Evolutionary conservation across 306 rosid genomes (phyloP).

Genomic region (Abrus precatorius): DNA sequence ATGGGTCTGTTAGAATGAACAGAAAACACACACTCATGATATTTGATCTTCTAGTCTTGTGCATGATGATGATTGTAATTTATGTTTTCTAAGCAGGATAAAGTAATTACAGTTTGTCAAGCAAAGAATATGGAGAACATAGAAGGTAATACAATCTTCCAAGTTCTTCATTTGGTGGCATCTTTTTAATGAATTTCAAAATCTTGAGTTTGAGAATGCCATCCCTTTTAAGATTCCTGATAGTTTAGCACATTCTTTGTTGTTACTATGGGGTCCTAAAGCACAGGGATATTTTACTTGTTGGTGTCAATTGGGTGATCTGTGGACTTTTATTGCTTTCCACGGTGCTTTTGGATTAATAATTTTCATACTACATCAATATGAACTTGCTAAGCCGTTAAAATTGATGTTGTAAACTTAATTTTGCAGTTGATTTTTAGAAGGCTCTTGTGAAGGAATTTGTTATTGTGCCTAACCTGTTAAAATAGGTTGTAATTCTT

Average conservation of each 20-base stretch:
- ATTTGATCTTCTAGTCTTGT: conserved; percentile 38
- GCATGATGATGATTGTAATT: conserved; percentile 44
- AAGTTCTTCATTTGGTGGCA: conserved; percentile 8
- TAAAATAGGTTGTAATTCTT: conserved; percentile 1
- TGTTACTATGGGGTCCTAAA: background rate
- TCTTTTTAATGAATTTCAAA: conserved; percentile 3
- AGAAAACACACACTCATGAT: background rate
- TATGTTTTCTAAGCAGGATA: conserved; percentile 69
- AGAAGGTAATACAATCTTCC: conserved; percentile 63
- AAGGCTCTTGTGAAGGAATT: conserved; percentile 21
- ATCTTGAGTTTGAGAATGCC: conserved; percentile 33
- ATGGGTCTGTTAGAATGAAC: conserved; percentile 3
- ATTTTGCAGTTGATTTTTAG: conserved; percentile 10
- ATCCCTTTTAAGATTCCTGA: background rate
- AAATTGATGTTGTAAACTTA: conserved; percentile 19
- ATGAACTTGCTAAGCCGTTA: background rate
- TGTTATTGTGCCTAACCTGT: conserved; percentile 25
- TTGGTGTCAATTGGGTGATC: background rate
- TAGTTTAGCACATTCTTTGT: background rate
- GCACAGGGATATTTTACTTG: background rate
- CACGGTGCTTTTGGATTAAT: background rate
- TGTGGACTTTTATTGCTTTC: background rate
- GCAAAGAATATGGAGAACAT: conserved; percentile 58
- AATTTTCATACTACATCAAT: background rate
- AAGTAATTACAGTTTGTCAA: conserved; percentile 86